Base-by-base conservation (phyloP, 176 grass and related monocot species). In the Lolium rigidum region DNA sequence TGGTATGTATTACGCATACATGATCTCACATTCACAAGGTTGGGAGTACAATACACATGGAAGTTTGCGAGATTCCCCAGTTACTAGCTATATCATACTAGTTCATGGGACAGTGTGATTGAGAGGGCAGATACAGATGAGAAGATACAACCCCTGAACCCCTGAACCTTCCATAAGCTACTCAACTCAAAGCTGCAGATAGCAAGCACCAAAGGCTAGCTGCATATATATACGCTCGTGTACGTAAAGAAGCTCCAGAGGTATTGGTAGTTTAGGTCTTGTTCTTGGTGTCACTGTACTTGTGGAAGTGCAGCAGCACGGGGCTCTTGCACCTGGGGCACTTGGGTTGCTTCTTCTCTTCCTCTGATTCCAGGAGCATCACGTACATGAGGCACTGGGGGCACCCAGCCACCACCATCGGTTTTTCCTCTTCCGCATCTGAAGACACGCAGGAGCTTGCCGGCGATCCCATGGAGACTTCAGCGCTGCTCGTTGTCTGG, bases 351-450 rank as follows among this genome's bases (percentile, higher is more conserved):
- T 86, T 54, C 84, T 86, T 63, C 49, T 86, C 88, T 60, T 77
- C 71, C 54, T 86, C 71, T 10, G 83, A 90, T 16, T 64, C 62
- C 6, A 73, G 78, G 24, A 90, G 79, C 88, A 90, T 90, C 52
- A 90, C 79, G 64, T 90, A 90, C 84, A 90, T 86, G 79, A 90
- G 88, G 88, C 88, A 90, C 63, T 13, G 78, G 28, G 84, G 88
- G 75, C 88, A 90, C 52, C 88, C 88, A 20, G 63, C 72, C 21
- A 90, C 79, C 84, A 90, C 78, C 88, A 90, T 82, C 24, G 78
- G 37, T 43, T 10, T 31, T 4, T 73, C 75, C 51, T 82, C 76
- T 56, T 85, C 88, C 1, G 39, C 74, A 11, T 90, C 89, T 5
- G 81, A 87, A 1, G 85, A 91, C 66, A 91, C 80, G 1, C 89